Conservation (phyloP, 179 eudicot species). For the Beta corolliflora region DNA sequence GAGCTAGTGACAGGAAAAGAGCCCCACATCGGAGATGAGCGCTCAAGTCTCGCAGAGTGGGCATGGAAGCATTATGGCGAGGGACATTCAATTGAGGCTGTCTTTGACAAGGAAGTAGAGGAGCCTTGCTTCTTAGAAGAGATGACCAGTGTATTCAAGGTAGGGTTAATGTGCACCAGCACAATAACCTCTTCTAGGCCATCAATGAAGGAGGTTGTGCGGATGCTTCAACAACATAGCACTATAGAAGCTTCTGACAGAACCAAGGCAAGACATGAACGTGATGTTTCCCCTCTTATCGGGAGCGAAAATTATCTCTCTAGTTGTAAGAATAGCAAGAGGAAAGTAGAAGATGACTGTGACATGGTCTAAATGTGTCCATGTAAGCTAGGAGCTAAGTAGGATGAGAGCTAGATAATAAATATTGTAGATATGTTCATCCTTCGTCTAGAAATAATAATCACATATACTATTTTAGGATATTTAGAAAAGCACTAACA, state of each 20-base stretch:
- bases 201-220: constrained; percentile 71
- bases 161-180: constrained; percentile 74
- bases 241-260: constrained; percentile 26
- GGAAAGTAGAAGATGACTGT: constrained; percentile 32
- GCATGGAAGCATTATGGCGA: constrained; percentile 52
- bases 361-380: constrained; percentile 28
- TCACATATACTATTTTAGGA: background rate
- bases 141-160: constrained; percentile 56
- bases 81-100: constrained; percentile 45
- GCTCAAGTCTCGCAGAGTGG: constrained; percentile 53
- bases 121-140: constrained; percentile 48
- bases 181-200: constrained; percentile 62
- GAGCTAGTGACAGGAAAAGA: constrained; percentile 73
- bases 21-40: constrained; percentile 46
- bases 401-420: background rate
- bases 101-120: constrained; percentile 52
- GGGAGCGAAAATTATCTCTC: constrained; percentile 38
- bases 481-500: no score
- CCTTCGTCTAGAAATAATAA: no score
- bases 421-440: background rate
- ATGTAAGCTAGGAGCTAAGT: background rate
- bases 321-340: constrained; percentile 47
- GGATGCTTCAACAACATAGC: constrained; percentile 44
- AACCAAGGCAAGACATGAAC: constrained; percentile 34
- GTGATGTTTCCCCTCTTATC: constrained; percentile 53